phyloP scores from a whole-genome alignment of 148 eudicot species.

The Rhododendron henanense region DNA sequence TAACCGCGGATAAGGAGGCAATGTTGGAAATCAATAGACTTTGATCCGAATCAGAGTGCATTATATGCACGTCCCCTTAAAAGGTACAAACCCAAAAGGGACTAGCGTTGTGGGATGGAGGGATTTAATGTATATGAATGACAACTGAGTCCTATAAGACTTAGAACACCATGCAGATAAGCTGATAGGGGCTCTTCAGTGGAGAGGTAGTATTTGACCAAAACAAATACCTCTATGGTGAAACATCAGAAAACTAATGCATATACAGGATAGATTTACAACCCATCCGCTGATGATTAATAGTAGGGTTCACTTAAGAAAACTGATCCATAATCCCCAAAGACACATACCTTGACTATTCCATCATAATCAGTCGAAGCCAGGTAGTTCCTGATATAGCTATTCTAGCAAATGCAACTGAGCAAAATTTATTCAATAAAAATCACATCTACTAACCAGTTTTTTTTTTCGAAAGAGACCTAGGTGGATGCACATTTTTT shows the following conservation, averaged over 20 bases:
- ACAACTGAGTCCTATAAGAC: neutral
- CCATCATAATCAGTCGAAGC: constrained; percentile 97
- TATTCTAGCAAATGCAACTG: constrained; percentile 82
- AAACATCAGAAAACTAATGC: neutral
- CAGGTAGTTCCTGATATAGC: constrained; percentile 68
- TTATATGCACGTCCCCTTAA: neutral
- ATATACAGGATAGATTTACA: neutral
- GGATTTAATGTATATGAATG: no score
- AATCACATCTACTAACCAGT: no score
- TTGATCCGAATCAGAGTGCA: neutral
- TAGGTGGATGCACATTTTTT: no score
- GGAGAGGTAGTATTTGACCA: neutral
- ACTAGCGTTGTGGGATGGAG: neutral
- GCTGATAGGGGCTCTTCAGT: neutral
- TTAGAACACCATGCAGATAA: constrained; percentile 2
- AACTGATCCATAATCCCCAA: neutral
- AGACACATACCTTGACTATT: constrained; percentile 62
- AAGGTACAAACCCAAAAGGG: neutral
- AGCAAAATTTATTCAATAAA: no score
- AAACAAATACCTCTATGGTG: neutral
- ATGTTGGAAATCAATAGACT: neutral
- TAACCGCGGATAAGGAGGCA: neutral
- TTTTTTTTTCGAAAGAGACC: no score
- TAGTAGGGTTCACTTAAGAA: no score
- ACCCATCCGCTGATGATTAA: neutral